Evolutionary conservation across 1,284 basidiomycete species (phyloP), one percentile per base, ranked within the genome.

Genomic region (Apiotrichum mycotoxinovorans): DNA sequence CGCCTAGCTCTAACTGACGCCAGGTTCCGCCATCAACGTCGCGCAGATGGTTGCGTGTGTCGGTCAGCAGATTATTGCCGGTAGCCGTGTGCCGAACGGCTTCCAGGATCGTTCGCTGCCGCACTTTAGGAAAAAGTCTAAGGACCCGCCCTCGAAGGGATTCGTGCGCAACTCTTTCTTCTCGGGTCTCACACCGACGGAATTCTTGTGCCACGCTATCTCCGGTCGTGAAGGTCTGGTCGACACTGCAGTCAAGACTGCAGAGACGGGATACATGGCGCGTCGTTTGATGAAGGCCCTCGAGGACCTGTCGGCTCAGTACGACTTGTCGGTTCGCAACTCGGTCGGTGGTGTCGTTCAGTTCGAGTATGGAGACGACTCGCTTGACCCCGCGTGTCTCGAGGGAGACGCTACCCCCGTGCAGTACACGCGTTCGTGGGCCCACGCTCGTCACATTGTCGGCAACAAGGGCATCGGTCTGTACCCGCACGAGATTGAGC

Each of bases 11-110:
- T 20, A 23, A 58, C 62, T 70, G 51, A 62, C 48, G 11, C 49
- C 58, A 95, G 92, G 95, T 75, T 98, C 95, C 68, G 91, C 94
- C 64, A 97, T 98, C 80, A 98, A 99, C 77, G 96, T 99, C 58
- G 96, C 93, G 15, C 96, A 99, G 79, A 99, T 99, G 96, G 96
- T 98, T 57, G 96, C 96, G 65, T 97, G 94, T 84, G 96, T 99
- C 66, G 96, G 96, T 12, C 96, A 99, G 74, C 96, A 99, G 73
- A 98, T 98, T 77, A 98, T 98, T 66, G 87, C 90, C 25, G 96
- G 96, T 23, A 89, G 91, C 74, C 96, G 96, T 85, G 94, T 99
- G 9, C 93, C 93, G 1, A 91, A 98, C 81, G 96, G 95, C 51
- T 98, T 99, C 81, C 96, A 98, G 78, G 96, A 99, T 78, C 90